phyloP scores from a whole-genome alignment of 495 filamentous ascomycete genomes.

The Neurospora pannonica region DNA sequence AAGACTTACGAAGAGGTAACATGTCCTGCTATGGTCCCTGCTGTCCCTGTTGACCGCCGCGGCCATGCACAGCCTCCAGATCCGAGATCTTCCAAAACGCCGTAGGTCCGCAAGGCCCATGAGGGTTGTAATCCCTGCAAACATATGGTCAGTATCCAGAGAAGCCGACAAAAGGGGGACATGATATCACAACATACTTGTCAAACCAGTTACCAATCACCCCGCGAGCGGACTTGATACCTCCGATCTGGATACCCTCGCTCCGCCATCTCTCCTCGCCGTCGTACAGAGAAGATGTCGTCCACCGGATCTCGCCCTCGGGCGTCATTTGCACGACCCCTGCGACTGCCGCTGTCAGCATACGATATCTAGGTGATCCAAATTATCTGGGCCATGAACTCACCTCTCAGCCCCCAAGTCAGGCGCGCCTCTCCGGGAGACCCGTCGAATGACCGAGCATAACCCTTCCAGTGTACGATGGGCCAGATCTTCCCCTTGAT shows the following conservation, averaged over 20 bases:
- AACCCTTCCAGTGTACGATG: slow-evolving; percentile 49
- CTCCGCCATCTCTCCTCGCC: slow-evolving; percentile 55
- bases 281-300: slow-evolving; percentile 49
- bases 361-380: neutral
- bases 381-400: slow-evolving; percentile 25
- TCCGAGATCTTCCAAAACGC: slow-evolving; percentile 60
- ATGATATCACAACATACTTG: slow-evolving; percentile 36
- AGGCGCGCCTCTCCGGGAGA: slow-evolving; percentile 49
- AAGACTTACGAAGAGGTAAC: slow-evolving; percentile 10
- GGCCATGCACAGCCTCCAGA: slow-evolving; percentile 8
- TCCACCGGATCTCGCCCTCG: slow-evolving; percentile 60
- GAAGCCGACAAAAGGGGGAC: neutral
- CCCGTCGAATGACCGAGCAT: slow-evolving; percentile 43
- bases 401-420: slow-evolving; percentile 41
- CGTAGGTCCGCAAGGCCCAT: slow-evolving; percentile 55
- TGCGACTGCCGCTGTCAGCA: slow-evolving; percentile 10
- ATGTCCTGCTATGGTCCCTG: slow-evolving; percentile 3
- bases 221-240: slow-evolving; percentile 44
- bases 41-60: neutral
- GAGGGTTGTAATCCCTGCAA: slow-evolving; percentile 42
- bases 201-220: slow-evolving; percentile 61
- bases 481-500: slow-evolving; percentile 42
- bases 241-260: slow-evolving; percentile 58
- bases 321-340: slow-evolving; percentile 47
- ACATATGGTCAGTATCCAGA: neutral